phyloP scores from a whole-genome alignment of 345 rosid genomes.

The Populus alba region DNA sequence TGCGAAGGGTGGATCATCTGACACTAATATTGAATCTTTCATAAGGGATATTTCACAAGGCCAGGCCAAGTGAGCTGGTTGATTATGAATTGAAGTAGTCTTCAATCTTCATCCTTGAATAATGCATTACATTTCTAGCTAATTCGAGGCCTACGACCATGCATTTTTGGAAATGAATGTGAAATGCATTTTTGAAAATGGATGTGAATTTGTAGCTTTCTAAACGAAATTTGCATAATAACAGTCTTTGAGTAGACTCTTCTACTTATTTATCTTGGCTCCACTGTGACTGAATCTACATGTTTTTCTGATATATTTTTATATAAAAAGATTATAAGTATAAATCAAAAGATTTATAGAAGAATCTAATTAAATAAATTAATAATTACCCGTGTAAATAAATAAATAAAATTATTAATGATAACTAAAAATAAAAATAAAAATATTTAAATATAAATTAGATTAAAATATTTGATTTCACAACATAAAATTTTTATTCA shows the following conservation, averaged over 20 bases:
- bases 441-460: no score
- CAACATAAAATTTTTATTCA: no score
- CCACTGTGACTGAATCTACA: no score
- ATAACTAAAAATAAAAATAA: no score
- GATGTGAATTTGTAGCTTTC: not conserved
- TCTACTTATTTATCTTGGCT: no score
- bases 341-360: no score
- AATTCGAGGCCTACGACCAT: not conserved
- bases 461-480: no score
- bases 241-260: not conserved
- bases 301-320: no score
- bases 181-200: not conserved
- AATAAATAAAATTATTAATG: no score
- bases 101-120: not conserved
- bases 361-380: no score
- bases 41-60: slow-evolving; percentile 6
- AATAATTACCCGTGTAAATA: no score
- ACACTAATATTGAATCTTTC: slow-evolving; percentile 19
- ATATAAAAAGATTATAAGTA: no score
- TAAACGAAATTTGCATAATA: not conserved
- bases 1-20: slow-evolving; percentile 22
- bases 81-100: not conserved
- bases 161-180: not conserved
- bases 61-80: not conserved
- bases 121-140: not conserved